These are phyloP conservation scores for Microdochium nivale DNA, from an alignment of 2,329 filamentous ascomycete genomes.

Conservation along the genomic window DNA sequence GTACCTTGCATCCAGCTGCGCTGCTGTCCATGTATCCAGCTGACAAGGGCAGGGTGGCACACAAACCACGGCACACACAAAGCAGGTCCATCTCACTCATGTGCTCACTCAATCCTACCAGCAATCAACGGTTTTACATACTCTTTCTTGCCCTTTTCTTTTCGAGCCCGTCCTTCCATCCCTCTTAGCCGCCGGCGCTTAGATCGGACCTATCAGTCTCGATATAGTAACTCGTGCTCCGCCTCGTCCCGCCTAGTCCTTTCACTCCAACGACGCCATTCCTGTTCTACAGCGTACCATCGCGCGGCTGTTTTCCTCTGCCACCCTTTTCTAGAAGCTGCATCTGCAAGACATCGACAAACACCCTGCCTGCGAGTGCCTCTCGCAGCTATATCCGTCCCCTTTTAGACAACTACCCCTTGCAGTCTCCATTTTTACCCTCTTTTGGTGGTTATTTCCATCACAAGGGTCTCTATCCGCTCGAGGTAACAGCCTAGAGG, in stretches of 20 bases:
- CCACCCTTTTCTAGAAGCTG: neutral
- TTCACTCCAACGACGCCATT: neutral
- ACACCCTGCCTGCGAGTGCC: neutral
- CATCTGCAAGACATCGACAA: neutral
- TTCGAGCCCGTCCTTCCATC: neutral
- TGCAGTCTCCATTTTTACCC: conserved; percentile 16
- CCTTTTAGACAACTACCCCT: conserved; percentile 19
- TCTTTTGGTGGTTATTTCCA: conserved; percentile 16
- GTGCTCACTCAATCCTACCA: neutral
- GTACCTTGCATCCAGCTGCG: neutral
- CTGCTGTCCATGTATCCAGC: neutral
- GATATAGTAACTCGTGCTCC: neutral
- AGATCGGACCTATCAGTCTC: neutral
- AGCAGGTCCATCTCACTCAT: neutral
- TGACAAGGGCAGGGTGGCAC: neutral
- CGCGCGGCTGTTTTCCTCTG: neutral
- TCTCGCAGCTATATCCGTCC: neutral
- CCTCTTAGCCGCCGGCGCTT: neutral
- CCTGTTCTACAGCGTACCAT: neutral
- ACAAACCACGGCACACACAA: neutral
- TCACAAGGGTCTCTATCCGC: conserved; percentile 21
- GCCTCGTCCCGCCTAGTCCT: neutral
- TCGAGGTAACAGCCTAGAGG: conserved; percentile 9
- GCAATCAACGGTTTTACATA: neutral
- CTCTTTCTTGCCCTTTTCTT: neutral